phyloP scores from a whole-genome alignment of 805 yeast species.

The Hanseniaspora meyeri region DNA sequence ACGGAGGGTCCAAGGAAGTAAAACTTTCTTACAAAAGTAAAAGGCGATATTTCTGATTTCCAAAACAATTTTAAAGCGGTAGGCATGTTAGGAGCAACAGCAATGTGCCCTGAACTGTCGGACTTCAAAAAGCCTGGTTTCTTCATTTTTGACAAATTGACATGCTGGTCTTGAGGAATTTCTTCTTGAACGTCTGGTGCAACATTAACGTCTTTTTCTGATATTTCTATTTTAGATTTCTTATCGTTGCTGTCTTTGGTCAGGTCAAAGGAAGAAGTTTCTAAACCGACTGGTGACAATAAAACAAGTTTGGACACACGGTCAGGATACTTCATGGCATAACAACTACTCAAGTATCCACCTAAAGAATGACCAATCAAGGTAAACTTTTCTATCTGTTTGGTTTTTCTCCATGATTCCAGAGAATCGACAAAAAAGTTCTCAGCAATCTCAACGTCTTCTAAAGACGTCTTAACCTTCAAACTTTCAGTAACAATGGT shows the following conservation, averaged over 20 bases:
- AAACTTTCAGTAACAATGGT: conserved; percentile 17
- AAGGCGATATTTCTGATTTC: conserved; percentile 45
- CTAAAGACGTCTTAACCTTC: conserved; percentile 16
- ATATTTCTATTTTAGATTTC: not conserved
- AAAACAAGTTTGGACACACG: conserved; percentile 41
- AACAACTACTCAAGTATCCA: conserved; percentile 52
- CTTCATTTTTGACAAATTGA: not conserved
- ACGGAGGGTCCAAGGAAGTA: conserved; percentile 47
- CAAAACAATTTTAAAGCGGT: conserved; percentile 35
- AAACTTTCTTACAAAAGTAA: conserved; percentile 35
- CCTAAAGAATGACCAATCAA: conserved; percentile 63
- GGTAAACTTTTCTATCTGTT: conserved; percentile 39
- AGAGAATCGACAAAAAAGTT: conserved; percentile 34
- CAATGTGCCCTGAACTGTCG: conserved; percentile 27
- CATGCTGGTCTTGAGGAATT: conserved; percentile 5
- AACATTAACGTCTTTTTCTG: not conserved
- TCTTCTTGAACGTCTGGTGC: conserved; percentile 28
- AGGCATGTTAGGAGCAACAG: conserved; percentile 28
- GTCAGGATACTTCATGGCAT: conserved; percentile 43
- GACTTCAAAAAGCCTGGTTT: conserved; percentile 22
- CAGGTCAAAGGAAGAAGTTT: conserved; percentile 35
- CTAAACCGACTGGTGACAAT: conserved; percentile 64
- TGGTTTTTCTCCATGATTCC: conserved; percentile 45
- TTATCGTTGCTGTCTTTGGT: conserved; percentile 6
- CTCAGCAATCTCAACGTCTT: conserved; percentile 27